Base-by-base conservation (phyloP, 2,329 filamentous ascomycete species). In the Pestalotiopsis sp. region DNA sequence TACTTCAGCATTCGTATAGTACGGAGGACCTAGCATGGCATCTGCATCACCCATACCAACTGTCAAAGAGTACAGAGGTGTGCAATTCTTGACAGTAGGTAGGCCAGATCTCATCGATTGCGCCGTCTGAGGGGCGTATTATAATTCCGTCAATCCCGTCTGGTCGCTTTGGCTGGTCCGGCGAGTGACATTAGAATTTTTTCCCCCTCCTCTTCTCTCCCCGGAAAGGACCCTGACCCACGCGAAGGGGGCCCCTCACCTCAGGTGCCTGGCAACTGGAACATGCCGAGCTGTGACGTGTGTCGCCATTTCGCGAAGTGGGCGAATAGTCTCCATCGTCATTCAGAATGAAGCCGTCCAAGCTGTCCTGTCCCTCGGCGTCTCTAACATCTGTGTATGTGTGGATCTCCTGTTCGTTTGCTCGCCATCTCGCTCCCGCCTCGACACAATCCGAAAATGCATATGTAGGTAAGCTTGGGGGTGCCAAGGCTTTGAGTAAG, bases 211-310 rank as follows among this genome's bases (percentile, higher is more conserved):
- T 38, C 58, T 4, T 9, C 35, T 13, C 30, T 35, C 30, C 30
- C 30, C 30, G 40, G 24, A 14, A 39, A 57, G 62, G 62, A 55
- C 40, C 62, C 62, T 65, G 62, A 39, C 62, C 62, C 62, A 44
- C 48, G 38, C n/a, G 17, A 38, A 14, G n/a, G 56, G 62, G 56
- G 62, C 62, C 62, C 62, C 62, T 65, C 62, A 30, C 24, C 60
- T 35, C 30, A 35, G 30, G 30, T 35, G 30, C 30, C 30, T 35
- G 30, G 30, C 30, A 35, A 35, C 30, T 63, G 60, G 60, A 63
- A 30, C n/a, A 17, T 63, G 38, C 60, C 60, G 60, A 63, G 39
- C 60, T 48, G 60, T 63, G 60, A 63, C 60, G 60, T 63, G 60
- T 63, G 26, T 63, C 24, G 26, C 56, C 22, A 52, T 52, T 52